Conservation (phyloP, 1,284 basidiomycete genomes). For the Cutaneotrichosporon mucoides region DNA sequence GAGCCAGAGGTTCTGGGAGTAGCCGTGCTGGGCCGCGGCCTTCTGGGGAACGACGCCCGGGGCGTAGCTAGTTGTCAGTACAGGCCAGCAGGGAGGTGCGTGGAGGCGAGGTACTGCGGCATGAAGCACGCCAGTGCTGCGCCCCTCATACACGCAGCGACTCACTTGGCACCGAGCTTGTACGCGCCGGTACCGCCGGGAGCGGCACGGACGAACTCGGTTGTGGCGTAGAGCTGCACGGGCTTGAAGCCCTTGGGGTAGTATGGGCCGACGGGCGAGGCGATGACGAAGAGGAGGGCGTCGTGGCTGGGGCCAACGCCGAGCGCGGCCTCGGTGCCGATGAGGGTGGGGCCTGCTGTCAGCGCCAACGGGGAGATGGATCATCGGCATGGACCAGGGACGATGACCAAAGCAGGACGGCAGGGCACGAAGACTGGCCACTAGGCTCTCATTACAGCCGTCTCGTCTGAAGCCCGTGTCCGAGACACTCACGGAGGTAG, state of each 20-base stretch:
- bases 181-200: conserved; percentile 89
- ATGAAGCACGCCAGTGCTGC: too few species aligned
- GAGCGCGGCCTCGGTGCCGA: conserved; percentile 83
- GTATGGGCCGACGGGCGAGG: conserved; percentile 90
- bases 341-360: conserved; percentile 55
- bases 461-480: too few species aligned
- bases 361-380: neutral
- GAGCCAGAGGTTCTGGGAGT: conserved; percentile 93
- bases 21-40: conserved; percentile 75
- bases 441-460: too few species aligned
- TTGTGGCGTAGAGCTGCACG: conserved; percentile 84
- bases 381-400: too few species aligned
- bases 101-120: too few species aligned
- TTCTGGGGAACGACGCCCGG: conserved; percentile 85
- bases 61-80: conserved; percentile 58
- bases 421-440: too few species aligned
- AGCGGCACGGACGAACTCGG: conserved; percentile 81
- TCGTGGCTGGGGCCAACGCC: conserved; percentile 84
- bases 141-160: neutral
- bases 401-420: too few species aligned
- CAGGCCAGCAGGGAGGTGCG: too few species aligned
- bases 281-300: conserved; percentile 91
- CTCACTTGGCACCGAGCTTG: conserved; percentile 79
- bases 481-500: conserved; percentile 63
- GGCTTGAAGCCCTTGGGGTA: conserved; percentile 95